phyloP scores from a whole-genome alignment of 345 rosid genomes.

The Crucihimalaya himalaica region DNA sequence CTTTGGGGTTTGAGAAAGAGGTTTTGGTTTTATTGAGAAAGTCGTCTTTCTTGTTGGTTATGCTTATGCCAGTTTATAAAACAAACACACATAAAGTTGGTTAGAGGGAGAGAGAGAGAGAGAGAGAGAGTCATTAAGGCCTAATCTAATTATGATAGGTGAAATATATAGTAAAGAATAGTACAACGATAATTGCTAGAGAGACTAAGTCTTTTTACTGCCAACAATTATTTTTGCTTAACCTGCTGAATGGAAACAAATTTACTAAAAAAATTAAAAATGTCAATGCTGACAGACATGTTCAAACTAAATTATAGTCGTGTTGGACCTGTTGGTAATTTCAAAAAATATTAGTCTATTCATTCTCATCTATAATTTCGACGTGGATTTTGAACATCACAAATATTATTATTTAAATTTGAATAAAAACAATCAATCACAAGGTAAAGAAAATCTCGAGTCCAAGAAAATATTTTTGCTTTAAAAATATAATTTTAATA shows the following conservation, averaged over 20 bases:
- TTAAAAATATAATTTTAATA: background rate
- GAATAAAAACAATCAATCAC: background rate
- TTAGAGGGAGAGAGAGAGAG: conserved; percentile 36
- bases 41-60: conserved; percentile 32
- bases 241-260: background rate
- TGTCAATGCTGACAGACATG: background rate
- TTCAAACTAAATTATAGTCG: background rate
- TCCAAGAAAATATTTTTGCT: background rate
- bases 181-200: background rate
- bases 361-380: no score
- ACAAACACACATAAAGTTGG: conserved; percentile 6
- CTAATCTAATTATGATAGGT: conserved; percentile 58
- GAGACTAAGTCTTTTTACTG: conserved; percentile 1
- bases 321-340: no score
- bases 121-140: conserved; percentile 48
- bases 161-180: conserved; percentile 5
- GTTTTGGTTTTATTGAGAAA: conserved; percentile 16
- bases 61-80: conserved; percentile 52
- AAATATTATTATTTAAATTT: no score
- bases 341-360: no score
- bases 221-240: conserved; percentile 15
- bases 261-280: background rate
- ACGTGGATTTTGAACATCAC: background rate
- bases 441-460: background rate
- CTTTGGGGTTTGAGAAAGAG: conserved; percentile 15